These are phyloP conservation scores for Phytophthora sojae DNA, from an alignment of 352 stramenopile species.

Conservation along the genomic window DNA sequence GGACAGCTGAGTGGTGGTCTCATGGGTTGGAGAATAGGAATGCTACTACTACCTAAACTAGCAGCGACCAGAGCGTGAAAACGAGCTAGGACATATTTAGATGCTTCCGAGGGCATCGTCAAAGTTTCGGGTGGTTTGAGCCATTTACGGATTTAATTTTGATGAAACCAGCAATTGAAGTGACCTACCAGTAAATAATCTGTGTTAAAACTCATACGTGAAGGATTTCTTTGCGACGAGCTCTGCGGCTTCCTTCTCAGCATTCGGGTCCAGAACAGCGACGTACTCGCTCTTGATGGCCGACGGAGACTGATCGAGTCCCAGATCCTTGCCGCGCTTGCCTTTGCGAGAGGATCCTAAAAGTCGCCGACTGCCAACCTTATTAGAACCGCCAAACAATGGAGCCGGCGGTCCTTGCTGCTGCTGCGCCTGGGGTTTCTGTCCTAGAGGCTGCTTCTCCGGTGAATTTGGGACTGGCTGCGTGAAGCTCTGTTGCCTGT, in stretches of 20 bases:
- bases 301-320: constrained; percentile 39
- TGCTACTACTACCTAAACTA: no score
- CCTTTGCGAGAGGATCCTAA: constrained; percentile 20
- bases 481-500: constrained; percentile 16
- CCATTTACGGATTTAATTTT: no score
- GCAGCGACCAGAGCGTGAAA: no score
- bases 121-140: no score
- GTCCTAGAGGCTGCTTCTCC: not conserved
- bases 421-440: constrained; percentile 8
- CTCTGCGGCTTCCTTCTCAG: constrained; percentile 33
- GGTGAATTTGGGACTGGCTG: not conserved
- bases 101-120: no score
- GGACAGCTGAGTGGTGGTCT: no score
- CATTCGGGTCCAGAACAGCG: constrained; percentile 40
- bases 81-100: no score
- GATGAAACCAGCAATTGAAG: no score
- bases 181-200: no score
- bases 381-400: constrained; percentile 24
- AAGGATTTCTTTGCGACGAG: constrained; percentile 52
- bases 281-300: constrained; percentile 48
- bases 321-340: constrained; percentile 23
- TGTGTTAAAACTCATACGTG: constrained; percentile 59
- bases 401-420: constrained; percentile 20
- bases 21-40: no score
- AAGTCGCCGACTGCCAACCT: constrained; percentile 25